Evolutionary conservation across 345 rosid species (phyloP), one percentile per base, ranked within the genome.

Genomic region (Brassica nigra): DNA sequence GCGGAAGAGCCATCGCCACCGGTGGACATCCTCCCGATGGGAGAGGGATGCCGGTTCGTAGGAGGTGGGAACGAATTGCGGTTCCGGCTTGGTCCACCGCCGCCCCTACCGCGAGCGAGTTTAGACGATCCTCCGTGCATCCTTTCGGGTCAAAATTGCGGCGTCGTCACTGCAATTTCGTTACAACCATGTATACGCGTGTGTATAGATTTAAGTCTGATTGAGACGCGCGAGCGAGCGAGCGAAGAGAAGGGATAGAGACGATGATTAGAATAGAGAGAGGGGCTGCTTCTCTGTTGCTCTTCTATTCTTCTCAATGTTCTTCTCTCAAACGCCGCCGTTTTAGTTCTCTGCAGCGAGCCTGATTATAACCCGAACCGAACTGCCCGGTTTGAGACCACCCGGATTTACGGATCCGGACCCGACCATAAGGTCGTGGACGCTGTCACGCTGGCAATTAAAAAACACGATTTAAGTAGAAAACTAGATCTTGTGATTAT

Each of bases 91-190:
- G 74, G 84, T 29, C 84, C 88, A 10, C 87, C 82, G 6, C 80
- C 76, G 23, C 82, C 86, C 62, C 89, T 85, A 63, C 89, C 90
- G 66, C 90, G 87, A 69, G 84, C 82, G 27, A 75, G 82, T 70
- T 88, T 88, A 8, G 88, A 83, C 39, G 90, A 79, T 31, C 83
- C 86, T 63, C 86, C 82, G 81, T 77, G 81, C 90, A 84, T 87
- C 10, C 1, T 30, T 23, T 52, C 3, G 57, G 18, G 20, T 52
- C 57, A 2, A 52, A n/a, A n/a, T 52, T 78, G 39, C 58, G 68
- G 36, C 63, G 74, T 36, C 73, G 79, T 77, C 79, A 77, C 68
- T 39, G 82, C 63, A 31, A 74, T 69, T 33, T 42, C 3, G 20
- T 81, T 0, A n/a, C 23, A 77, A 52, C 57, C 76, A 73, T 71